Base-by-base conservation (phyloP, 139 green algal species). In the Chlorella sp. region DNA sequence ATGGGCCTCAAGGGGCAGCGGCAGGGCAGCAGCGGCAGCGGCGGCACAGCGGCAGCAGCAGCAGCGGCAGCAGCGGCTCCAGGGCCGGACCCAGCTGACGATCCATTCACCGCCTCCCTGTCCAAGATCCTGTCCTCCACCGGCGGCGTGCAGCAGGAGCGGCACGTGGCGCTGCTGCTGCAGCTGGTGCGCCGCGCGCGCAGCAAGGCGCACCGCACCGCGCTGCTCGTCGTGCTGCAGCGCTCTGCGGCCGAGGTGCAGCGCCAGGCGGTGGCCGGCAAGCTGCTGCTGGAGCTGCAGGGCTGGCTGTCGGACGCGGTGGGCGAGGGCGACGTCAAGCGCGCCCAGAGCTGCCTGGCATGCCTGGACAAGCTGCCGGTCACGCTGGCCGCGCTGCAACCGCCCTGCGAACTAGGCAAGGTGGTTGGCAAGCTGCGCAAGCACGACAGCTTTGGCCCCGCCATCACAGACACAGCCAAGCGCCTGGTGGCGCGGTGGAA, bases 401-500 rank as follows among this genome's bases (percentile, higher is more conserved):
- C 75, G 36, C 85, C 87, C 48, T 83, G 84, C 82, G 77, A 87
- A 70, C 68, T 90, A 26, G 85, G 87, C 54, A 87, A 84, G 64
- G 30, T 81, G 26, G 87, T 90, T 26, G 79, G 73, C 2, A 83
- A 79, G 41, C 65, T 90, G 60, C 78, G 87, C 28, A 89, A 86
- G 73, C 48, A 82, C 24, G 60, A 54, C n/a, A 44, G 62, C 60
- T 72, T 84, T 40, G 75, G 51, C 22, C 41, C 36, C 62, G 48
- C 46, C 2, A 68, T 86, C 11, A 62, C 73, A 11, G 70, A 75
- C 26, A 48, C 77, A 3, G 87, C 87, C 54, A 78, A 65, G 73
- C 58, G 40, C 32, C 77, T 90, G 60, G 86, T 90, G 58, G 81
- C 76, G 1, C 82, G 76, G 34, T 90, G 87, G 87, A 86, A 84